Base-by-base conservation (phyloP, 148 eudicot species). In the Pharnaceum exiguum region DNA sequence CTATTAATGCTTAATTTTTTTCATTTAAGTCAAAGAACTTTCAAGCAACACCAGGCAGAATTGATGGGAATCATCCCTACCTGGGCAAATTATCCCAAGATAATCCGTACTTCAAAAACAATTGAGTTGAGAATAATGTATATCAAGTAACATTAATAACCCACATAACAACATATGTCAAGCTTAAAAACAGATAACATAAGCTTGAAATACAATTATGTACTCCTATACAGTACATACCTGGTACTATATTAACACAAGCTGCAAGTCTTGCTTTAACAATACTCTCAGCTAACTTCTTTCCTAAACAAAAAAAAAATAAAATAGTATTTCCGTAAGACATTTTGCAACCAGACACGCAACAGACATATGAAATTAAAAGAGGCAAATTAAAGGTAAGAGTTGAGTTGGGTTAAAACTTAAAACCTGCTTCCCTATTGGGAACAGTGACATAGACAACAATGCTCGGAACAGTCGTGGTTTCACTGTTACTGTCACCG, bases 231-330 rank as follows among this genome's bases (percentile, higher is more conserved):
- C n/a, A 42, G 49, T 57, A 73, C 77, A 26, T 63, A 68, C 97
- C 97, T 84, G 97, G 97, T n/a, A 90, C 95, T 62, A 86, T 71
- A 57, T 90, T 90, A 6, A 90, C 97, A 69, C 99, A 93, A 37
- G 98, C 98, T 54, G 99, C 96, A 63, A 93, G 99, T 60, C 82
- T 89, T 62, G 69, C 95, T 65, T 83, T 89, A 51, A 93, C 91
- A 33, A 93, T 75, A 83, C 99, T 89, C 50, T 74, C 89, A 19
- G 99, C 95, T 55, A 86, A 74, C 68, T 91, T 82, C 70, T 85
- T 80, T 49, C 97, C 95, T 90, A 36, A 36, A 21, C 28, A 36
- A 12, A 1, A 13, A 23, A 29, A 21, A 6, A 30, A 29, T 9
- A 19, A n/a, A 58, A n/a, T 8, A 12, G 31, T n/a, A n/a, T n/a